A percentile compares a stretch with the other conserved stretches of the same genome.
Evolutionary conservation across 2,329 filamentous ascomycete species (phyloP).

Genomic region (Aureobasidium mangrovei): DNA sequence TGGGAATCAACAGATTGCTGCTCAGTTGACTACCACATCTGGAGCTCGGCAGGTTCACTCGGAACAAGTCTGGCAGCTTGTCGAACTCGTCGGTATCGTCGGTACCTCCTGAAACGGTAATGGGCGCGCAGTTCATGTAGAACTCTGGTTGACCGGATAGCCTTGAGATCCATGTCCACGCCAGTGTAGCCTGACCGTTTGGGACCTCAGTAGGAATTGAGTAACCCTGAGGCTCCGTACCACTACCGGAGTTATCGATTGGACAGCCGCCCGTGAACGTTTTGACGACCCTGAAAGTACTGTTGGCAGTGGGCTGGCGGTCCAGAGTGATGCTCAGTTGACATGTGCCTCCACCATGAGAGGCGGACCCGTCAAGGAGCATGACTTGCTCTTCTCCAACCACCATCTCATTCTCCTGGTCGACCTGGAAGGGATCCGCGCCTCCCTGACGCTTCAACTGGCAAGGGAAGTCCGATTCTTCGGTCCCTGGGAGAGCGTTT

Average conservation of each 20-base stretch:
- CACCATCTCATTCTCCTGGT: constrained; percentile 42
- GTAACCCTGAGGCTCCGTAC: constrained; percentile 51
- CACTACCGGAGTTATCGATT: constrained; percentile 38
- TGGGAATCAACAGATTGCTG: constrained; percentile 48
- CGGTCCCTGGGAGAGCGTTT: constrained; percentile 36
- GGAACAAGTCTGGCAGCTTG: constrained; percentile 64
- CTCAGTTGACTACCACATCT: constrained; percentile 43
- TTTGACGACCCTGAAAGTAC: constrained; percentile 80
- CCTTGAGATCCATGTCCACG: constrained; percentile 93
- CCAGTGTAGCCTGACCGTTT: constrained; percentile 68
- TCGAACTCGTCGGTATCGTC: constrained; percentile 48
- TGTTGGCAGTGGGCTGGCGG: constrained; percentile 51
- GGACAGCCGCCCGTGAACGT: constrained; percentile 84
- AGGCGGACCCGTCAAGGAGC: constrained; percentile 61
- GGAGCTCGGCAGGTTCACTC: constrained; percentile 53
- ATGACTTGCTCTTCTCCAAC: constrained; percentile 32
- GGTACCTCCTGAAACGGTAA: constrained; percentile 51
- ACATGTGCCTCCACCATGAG: constrained; percentile 90
- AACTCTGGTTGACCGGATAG: constrained; percentile 79
- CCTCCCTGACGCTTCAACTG: constrained; percentile 45
- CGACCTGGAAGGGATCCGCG: constrained; percentile 54
- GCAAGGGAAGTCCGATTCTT: constrained; percentile 60
- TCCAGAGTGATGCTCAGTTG: constrained; percentile 86
- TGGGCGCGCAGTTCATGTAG: constrained; percentile 91
- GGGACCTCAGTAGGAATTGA: constrained; percentile 62